Conservation (phyloP, 441 rosid species). For the Rhodomyrtus psidioides region DNA sequence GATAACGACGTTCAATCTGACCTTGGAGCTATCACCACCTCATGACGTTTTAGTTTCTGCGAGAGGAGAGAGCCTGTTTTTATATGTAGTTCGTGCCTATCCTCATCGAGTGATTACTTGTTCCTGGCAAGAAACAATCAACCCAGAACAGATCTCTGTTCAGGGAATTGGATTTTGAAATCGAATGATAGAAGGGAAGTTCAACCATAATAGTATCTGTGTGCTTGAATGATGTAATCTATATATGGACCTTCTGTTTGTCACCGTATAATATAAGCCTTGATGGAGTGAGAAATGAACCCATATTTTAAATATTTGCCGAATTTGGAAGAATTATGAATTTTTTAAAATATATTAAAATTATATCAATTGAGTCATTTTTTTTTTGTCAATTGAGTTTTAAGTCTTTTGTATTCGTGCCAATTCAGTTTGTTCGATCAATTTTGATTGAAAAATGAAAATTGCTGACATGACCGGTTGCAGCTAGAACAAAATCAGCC, state of each 20-base stretch:
- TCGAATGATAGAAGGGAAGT: not conserved
- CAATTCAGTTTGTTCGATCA: no score
- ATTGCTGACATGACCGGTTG: no score
- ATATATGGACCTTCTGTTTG: not conserved
- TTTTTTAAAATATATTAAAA: no score
- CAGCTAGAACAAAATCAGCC: not conserved
- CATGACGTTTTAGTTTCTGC: not conserved
- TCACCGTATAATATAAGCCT: not conserved
- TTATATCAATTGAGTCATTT: no score
- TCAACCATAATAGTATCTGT: not conserved
- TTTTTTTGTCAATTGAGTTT: no score
- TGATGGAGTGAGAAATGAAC: not conserved
- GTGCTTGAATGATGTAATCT: not conserved
- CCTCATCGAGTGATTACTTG: not conserved
- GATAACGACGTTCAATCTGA: not conserved
- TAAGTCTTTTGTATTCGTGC: no score
- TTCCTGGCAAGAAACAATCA: not conserved
- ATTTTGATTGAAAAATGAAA: no score
- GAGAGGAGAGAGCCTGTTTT: not conserved
- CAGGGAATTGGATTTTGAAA: not conserved
- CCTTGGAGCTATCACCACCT: not conserved
- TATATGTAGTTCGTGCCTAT: not conserved
- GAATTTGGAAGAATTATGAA: no score
- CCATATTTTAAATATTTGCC: not conserved
- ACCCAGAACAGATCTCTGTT: not conserved